These are phyloP conservation scores for Dipteronia sinensis DNA, from an alignment of 345 rosid genomes.

Conservation along the genomic window DNA sequence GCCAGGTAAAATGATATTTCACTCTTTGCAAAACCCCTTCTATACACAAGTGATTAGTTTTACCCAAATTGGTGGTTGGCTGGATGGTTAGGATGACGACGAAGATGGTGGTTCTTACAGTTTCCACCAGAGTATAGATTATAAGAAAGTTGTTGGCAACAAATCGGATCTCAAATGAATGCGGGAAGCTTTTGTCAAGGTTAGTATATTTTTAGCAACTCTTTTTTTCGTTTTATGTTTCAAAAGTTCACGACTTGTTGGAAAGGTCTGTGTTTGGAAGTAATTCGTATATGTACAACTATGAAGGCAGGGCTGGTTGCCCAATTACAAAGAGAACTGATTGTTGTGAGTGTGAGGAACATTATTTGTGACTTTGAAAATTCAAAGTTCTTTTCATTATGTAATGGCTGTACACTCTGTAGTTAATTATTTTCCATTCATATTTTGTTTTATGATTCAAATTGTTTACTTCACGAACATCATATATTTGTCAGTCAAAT, in stretches of 20 bases:
- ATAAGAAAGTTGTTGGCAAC: constrained; percentile 17
- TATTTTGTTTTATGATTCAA: neutral
- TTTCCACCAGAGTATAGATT: constrained; percentile 19
- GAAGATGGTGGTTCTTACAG: constrained; percentile 1
- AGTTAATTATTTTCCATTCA: constrained; percentile 8
- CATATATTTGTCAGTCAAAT: neutral
- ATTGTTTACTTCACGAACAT: neutral
- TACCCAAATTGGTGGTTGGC: constrained; percentile 1
- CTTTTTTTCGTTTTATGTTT: constrained; percentile 1
- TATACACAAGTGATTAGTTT: constrained; percentile 8
- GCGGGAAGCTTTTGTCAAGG: constrained; percentile 23
- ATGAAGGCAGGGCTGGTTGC: constrained; percentile 28
- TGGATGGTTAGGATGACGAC: neutral
- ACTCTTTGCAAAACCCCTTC: constrained; percentile 3
- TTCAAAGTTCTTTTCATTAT: constrained; percentile 27
- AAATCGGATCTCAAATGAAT: constrained; percentile 6
- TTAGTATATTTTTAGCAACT: constrained; percentile 25
- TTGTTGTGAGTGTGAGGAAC: constrained; percentile 29
- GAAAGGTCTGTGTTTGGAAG: constrained; percentile 24
- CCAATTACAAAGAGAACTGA: constrained; percentile 21
- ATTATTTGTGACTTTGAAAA: constrained; percentile 31
- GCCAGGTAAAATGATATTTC: constrained; percentile 21
- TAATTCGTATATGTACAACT: constrained; percentile 34
- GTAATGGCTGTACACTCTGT: constrained; percentile 8
- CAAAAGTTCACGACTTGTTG: constrained; percentile 18